Evolutionary conservation across 2,329 filamentous ascomycete genomes (phyloP), one percentile per base, ranked within the genome.

Genomic region (Lachnum nothofagi): DNA sequence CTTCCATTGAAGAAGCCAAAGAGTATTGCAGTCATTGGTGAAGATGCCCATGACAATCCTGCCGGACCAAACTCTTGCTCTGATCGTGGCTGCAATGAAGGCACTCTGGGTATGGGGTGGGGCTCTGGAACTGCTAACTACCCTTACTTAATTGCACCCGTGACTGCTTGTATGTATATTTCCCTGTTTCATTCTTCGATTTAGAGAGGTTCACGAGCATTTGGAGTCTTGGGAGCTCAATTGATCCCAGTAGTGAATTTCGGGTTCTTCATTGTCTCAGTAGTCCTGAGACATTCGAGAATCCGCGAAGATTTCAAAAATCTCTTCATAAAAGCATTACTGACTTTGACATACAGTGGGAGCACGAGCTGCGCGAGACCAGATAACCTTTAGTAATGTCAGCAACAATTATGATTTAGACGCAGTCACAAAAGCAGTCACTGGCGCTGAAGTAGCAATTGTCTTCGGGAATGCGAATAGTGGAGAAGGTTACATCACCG

Each of bases 391-490:
- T 52, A 84, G 87, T 67, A 83, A 84, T 61, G 74, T 89, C 53
- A 73, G 86, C 8, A 74, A 82, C 67, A 84, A 83, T 70, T 78
- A 81, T 60, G 70, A 64, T 35, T 60, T 60, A 6, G 53, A 39
- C 31, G 63, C 62, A 64, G 71, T 87, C 31, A 80, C 84, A 4
- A 83, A 84, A 53, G 82, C 80, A 46, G 85, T 84, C 55, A 72
- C 80, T 12, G 76, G 83, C 57, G 75, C 78, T 19, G 82, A 82
- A 42, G 83, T 85, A 1, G 75, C 91, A 56, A 77, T 97, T 29
- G 90, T 96, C 7, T 97, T 97, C 60, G 91, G 86, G 59, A 95
- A 95, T 58, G 83, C 91, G 10, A 77, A 91, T 64, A 78, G 83
- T 2, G 91, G 91, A 41, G 93, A 97, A 68, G 89, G 85, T 5